Percentiles rank a stretch among this genome's conserved stretches.
Conservation (phyloP, 805 yeast genomes). For the Phaffomyces opuntiae region DNA sequence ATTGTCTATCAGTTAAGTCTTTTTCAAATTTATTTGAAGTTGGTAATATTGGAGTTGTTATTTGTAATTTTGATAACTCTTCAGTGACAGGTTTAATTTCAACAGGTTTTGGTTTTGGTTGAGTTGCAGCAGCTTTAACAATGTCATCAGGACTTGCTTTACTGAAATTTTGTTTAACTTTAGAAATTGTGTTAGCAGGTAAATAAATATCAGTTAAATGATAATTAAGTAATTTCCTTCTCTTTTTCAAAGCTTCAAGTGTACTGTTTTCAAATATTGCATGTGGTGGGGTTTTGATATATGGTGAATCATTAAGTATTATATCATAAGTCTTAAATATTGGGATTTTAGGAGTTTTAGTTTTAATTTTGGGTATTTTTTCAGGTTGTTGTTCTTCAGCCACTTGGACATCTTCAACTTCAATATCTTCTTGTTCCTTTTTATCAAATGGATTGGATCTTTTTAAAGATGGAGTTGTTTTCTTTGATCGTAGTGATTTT, state of each 20-base stretch:
- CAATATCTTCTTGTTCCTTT: neutral
- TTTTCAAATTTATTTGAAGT: conserved; percentile 22
- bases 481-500: neutral
- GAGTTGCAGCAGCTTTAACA: neutral
- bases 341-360: neutral
- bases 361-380: neutral
- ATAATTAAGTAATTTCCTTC: conserved; percentile 21
- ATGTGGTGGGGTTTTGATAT: conserved; percentile 1
- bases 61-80: conserved; percentile 13
- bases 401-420: neutral
- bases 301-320: conserved; percentile 6
- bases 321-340: conserved; percentile 4
- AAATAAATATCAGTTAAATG: conserved; percentile 25
- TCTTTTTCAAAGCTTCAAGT: neutral
- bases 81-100: conserved; percentile 18
- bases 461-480: neutral
- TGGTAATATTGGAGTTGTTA: conserved; percentile 15
- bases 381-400: neutral
- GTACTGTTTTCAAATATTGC: neutral
- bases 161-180: conserved; percentile 44
- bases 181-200: conserved; percentile 34
- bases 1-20: conserved; percentile 16
- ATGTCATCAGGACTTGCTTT: conserved; percentile 80
- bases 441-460: conserved; percentile 4
- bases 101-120: conserved; percentile 1